phyloP scores from a whole-genome alignment of 2,329 filamentous ascomycete species.

The Colletotrichum tropicicola region DNA sequence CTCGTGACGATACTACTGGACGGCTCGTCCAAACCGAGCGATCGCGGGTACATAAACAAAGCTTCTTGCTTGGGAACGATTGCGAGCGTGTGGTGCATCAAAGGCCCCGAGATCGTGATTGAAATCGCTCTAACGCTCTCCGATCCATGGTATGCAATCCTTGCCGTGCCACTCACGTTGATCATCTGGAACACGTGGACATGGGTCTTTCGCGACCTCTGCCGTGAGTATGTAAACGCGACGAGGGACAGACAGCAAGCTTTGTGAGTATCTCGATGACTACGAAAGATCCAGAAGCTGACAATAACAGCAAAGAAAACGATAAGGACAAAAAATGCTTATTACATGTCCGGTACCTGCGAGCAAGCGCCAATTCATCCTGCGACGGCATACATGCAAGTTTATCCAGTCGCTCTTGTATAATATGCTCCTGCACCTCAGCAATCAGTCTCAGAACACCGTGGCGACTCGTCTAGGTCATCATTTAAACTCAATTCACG shows the following conservation, averaged over 20 bases:
- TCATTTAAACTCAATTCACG: not conserved
- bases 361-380: not conserved
- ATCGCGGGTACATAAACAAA: not conserved
- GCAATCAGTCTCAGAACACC: not conserved
- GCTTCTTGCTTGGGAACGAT: not conserved
- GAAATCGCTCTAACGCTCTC: not conserved
- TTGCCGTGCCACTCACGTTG: not conserved
- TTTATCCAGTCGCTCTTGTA: not conserved
- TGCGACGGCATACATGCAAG: not conserved
- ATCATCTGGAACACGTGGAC: not conserved
- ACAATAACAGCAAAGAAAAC: not conserved
- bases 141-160: not conserved
- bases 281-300: not conserved
- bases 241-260: not conserved
- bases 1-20: not conserved
- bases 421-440: not conserved
- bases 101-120: not conserved
- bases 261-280: not conserved
- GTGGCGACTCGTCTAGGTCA: not conserved
- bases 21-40: not conserved
- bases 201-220: not conserved
- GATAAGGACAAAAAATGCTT: not conserved
- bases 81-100: not conserved
- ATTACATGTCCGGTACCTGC: not conserved
- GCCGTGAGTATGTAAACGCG: not conserved